These are phyloP conservation scores for sunflower (Helianthus annuus) DNA, from an alignment of 129 eudicot species.

Conservation along the genomic window DNA sequence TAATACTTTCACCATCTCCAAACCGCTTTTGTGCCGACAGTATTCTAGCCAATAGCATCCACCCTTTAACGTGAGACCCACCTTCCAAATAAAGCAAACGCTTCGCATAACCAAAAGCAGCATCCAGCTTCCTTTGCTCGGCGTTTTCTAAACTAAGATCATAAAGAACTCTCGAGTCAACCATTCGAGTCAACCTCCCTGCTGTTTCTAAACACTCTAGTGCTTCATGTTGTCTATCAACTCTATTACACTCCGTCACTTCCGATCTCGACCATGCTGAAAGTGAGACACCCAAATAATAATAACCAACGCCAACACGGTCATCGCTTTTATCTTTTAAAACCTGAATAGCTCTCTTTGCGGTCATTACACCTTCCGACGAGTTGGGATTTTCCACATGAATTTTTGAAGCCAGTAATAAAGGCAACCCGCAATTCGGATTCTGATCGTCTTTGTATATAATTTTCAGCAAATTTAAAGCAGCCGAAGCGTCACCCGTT, in stretches of 20 bases:
- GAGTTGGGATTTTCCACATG: constrained; percentile 38
- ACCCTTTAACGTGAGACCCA: constrained; percentile 58
- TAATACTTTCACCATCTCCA: constrained; percentile 53
- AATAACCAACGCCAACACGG: constrained; percentile 52
- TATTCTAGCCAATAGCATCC: constrained; percentile 67
- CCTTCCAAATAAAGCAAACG: constrained; percentile 61
- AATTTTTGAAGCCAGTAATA: constrained; percentile 64
- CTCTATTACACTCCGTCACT: constrained; percentile 54
- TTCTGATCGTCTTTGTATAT: constrained; percentile 36
- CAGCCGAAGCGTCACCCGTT: constrained; percentile 49
- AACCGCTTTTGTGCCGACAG: constrained; percentile 73
- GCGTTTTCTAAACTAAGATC: constrained; percentile 74
- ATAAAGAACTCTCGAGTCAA: constrained; percentile 48
- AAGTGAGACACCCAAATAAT: constrained; percentile 59
- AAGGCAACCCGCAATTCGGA: constrained; percentile 48
- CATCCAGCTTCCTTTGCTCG: constrained; percentile 80
- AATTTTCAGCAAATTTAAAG: constrained; percentile 56
- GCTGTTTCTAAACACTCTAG: constrained; percentile 63
- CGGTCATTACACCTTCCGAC: constrained; percentile 53
- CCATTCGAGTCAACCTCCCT: constrained; percentile 58
- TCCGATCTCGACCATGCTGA: constrained; percentile 44
- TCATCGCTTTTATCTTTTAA: constrained; percentile 45
- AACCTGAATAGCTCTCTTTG: constrained; percentile 52
- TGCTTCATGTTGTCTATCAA: constrained; percentile 57
- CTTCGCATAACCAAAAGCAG: constrained; percentile 60